Evolutionary conservation across 305 asterid species (phyloP), one percentile per base, ranked within the genome.

Genomic region (Fraxinus velutina): DNA sequence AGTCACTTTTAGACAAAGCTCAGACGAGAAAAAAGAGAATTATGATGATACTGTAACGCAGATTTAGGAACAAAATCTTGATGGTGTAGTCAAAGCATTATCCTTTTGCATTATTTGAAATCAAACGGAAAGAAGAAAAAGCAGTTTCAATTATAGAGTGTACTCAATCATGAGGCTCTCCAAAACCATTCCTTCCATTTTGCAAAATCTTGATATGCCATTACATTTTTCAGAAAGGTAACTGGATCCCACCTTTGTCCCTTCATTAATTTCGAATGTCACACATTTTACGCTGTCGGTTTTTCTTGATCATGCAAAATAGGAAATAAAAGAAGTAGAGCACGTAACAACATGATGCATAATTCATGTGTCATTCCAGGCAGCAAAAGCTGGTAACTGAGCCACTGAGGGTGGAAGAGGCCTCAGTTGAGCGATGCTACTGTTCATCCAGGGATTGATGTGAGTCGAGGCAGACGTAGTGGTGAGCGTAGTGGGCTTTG

Each of bases 311-410:
- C 89, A 84, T 86, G 87, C 89, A 79, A 85, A 78, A 73, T 5
- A 22, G 8, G 87, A 92, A 24, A 85, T 87, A 1, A 66, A 66
- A 66, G 1, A 0, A 24, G 29, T 2, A 15, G 4, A 15, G 4
- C 34, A 71, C 9, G 66, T 47, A 47, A 30, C 12, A 19, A 55
- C 24, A 6, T 27, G 9, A 22, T 7, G 15, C 90, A 83, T 88
- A 62, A 2, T 91, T 91, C 88, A 86, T 2, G 88, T 47, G 80
- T 85, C 87, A 87, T 86, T 88, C 97, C 96, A 89, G 0, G 95
- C 87, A 0, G 98, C 91, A 50, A 90, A 92, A 8, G 90, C 90
- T 8, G 97, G 98, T 83, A 90, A 73, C 86, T 93, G 94, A 76
- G 92, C 84, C 81, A 88, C 64, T 37, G 92, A 83, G 77, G 90